Evolutionary conservation across 2,329 filamentous ascomycete species (phyloP), one percentile per base, ranked within the genome.

Genomic region (Aspergillus melleus): DNA sequence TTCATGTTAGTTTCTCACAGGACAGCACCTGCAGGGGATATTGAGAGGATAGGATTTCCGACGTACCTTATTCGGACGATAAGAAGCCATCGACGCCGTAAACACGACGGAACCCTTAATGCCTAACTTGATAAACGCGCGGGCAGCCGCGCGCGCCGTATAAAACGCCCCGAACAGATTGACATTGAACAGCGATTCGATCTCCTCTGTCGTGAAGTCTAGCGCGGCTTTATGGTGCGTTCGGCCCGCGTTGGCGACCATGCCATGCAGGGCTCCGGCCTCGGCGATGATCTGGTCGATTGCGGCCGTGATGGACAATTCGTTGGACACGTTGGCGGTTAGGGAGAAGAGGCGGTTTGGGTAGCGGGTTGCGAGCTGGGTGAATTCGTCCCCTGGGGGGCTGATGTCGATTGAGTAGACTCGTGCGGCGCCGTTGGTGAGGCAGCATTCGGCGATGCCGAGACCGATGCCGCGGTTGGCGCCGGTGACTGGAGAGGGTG

Each of bases 181-280:
- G 0, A 81, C 73, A 39, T 72, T 72, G 63, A 78, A 82, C 3
- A 82, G 62, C 11, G 72, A 69, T 59, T 80, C 74, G 42, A 82
- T 78, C 58, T 82, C 79, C 56, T 80, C 79, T 0, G 73, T 76
- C 1, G 78, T 81, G 52, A 81, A 84, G 24, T 84, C 80, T 6
- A 83, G 68, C 0, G 81, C 81, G 2, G 81, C 68, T 66, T 83
- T 83, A 63, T 84, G 82, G 64, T 83, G 81, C 12, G 81, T 84
- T 14, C 78, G 70, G 14, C 81, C 81, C 0, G 81, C 81, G 60
- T 84, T 83, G 24, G 76, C 77, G 2, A 83, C 80, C 72, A 84
- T 80, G 12, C 81, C 81, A 58, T 83, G 78, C 8, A 83, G 62
- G 4, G 72, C 76, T 4, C 80, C 81, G 0, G 72, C 73, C 54